A percentile compares a stretch with the other conserved stretches of the same genome.
Evolutionary conservation across 805 yeast species (phyloP).

Genomic region (Sugiyamaella mastotermitis): DNA sequence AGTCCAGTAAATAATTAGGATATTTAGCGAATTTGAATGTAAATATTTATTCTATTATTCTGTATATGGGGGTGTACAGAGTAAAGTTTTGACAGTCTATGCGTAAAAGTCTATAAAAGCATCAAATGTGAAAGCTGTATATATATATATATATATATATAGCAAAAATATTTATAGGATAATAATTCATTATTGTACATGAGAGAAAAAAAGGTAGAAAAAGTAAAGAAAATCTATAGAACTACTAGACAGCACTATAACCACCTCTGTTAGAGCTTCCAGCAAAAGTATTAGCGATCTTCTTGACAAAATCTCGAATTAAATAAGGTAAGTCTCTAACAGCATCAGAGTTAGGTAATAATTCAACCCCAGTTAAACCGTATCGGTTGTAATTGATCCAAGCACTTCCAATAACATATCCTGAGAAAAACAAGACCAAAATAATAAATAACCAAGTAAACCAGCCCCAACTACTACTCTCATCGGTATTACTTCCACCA

Average conservation of each 20-base stretch:
- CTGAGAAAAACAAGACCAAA: conserved; percentile 62
- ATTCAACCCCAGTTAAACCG: conserved; percentile 57
- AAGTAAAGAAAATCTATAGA: no score
- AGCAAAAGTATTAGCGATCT: conserved; percentile 64
- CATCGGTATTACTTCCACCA: conserved; percentile 28
- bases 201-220: no score
- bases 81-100: no score
- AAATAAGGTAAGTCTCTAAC: conserved; percentile 69
- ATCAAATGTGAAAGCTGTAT: no score
- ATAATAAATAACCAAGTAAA: conserved; percentile 77
- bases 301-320: conserved; percentile 64
- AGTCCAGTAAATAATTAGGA: no score
- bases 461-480: conserved; percentile 62
- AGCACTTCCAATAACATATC: conserved; percentile 66
- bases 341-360: conserved; percentile 34
- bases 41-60: no score
- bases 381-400: conserved; percentile 71
- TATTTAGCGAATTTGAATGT: no score
- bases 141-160: no score
- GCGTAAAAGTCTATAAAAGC: no score
- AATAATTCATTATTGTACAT: no score
- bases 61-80: no score
- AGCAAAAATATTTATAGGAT: no score
- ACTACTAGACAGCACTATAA: conserved; percentile 73
- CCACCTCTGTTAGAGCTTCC: conserved; percentile 67